These are phyloP conservation scores for Nemania sp. DNA, from an alignment of 2,329 filamentous ascomycete genomes.

Conservation along the genomic window DNA sequence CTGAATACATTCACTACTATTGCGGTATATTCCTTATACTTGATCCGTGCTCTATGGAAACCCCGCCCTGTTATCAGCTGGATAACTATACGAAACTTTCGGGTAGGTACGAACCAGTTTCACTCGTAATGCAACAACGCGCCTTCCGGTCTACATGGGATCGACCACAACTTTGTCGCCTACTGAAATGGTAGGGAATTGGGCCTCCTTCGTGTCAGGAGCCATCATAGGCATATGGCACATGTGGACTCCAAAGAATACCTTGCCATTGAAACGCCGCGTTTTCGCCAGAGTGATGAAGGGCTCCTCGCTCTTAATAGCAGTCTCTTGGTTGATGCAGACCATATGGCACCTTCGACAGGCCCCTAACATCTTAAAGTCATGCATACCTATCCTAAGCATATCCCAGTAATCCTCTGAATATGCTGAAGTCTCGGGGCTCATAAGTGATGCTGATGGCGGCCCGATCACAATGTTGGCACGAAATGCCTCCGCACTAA, in stretches of 20 bases:
- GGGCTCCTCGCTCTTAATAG: conserved; percentile 82
- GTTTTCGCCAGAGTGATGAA: conserved; percentile 91
- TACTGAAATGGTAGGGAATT: conserved; percentile 61
- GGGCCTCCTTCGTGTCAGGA: conserved; percentile 46
- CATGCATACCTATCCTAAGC: conserved; percentile 72
- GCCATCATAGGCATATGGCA: conserved; percentile 55
- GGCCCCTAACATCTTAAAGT: conserved; percentile 80
- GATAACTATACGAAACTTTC: too few species aligned
- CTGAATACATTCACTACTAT: too few species aligned
- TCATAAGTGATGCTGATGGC: conserved; percentile 6
- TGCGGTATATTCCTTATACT: too few species aligned
- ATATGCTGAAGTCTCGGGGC: conserved; percentile 67
- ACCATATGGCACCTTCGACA: conserved; percentile 97
- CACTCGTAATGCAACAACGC: neutral
- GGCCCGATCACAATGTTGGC: conserved; percentile 85
- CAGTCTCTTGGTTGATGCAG: conserved; percentile 88
- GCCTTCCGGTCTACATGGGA: conserved; percentile 25
- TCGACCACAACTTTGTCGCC: conserved; percentile 57
- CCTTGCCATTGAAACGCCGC: conserved; percentile 82
- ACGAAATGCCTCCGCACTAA: conserved; percentile 82
- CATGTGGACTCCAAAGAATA: conserved; percentile 91
- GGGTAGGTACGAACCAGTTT: too few species aligned
- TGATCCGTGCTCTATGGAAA: too few species aligned
- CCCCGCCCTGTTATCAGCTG: too few species aligned
- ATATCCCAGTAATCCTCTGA: conserved; percentile 82